Evolutionary conservation across 2,329 filamentous ascomycete species (phyloP).

Genomic region (Aspergillus awamori): DNA sequence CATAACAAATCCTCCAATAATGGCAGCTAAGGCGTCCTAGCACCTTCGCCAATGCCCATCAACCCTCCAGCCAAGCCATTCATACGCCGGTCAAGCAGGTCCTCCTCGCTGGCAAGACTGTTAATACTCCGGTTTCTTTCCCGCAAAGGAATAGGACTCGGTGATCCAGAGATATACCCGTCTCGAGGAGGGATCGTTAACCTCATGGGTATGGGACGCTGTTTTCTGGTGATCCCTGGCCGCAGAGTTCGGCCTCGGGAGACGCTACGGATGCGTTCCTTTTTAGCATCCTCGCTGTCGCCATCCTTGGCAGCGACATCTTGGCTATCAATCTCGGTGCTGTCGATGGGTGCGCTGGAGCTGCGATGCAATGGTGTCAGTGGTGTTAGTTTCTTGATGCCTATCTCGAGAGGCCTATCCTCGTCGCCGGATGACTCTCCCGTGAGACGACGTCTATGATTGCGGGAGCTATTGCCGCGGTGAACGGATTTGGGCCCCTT

Average conservation of each 20-base stretch:
- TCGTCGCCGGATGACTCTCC: conserved; percentile 75
- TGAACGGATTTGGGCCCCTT: conserved; percentile 14
- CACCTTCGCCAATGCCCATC: conserved; percentile 49
- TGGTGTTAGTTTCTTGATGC: conserved; percentile 51
- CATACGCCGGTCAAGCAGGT: conserved; percentile 60
- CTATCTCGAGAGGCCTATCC: conserved; percentile 80
- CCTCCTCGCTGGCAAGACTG: conserved; percentile 59
- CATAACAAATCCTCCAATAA: background rate
- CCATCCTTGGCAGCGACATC: background rate
- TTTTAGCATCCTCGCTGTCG: conserved; percentile 11
- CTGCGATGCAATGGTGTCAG: conserved; percentile 11
- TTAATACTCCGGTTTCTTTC: conserved; percentile 50
- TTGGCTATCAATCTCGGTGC: too few relatives aligned
- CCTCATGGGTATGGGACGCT: conserved; percentile 21
- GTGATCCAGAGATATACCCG: conserved; percentile 25
- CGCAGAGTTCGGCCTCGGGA: conserved; percentile 16
- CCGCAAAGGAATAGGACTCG: conserved; percentile 24
- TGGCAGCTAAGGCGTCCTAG: conserved; percentile 33
- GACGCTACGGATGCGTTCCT: conserved; percentile 2
- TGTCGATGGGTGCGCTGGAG: conserved; percentile 4
- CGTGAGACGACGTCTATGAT: conserved; percentile 52
- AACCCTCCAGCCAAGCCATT: conserved; percentile 56
- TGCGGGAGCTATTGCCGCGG: conserved; percentile 27
- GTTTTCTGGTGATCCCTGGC: conserved; percentile 15
- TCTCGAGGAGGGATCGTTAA: conserved; percentile 21